A percentile compares a stretch with the other conserved stretches of the same genome.
Evolutionary conservation across 345 rosid genomes (phyloP).

Genomic region (Rhizophora mangle): DNA sequence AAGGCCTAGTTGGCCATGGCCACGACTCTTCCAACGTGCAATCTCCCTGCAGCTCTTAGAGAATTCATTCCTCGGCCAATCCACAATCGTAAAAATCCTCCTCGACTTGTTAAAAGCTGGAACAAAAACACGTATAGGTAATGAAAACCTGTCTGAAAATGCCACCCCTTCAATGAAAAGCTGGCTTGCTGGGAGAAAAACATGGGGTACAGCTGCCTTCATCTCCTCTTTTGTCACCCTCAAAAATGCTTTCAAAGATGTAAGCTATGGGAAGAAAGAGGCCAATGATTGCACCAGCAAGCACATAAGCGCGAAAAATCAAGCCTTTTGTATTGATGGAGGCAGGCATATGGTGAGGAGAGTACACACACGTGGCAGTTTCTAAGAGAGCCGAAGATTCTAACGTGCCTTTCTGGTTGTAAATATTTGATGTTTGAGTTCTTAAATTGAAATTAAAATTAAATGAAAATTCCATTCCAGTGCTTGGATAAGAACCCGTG

Average conservation of each 20-base stretch:
- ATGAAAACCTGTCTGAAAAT: constrained; percentile 50
- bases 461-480: too few species aligned
- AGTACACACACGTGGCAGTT: constrained; percentile 25
- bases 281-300: constrained; percentile 52
- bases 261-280: constrained; percentile 61
- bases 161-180: constrained; percentile 87
- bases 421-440: too few species aligned
- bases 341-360: background rate
- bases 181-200: constrained; percentile 70
- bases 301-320: constrained; percentile 44
- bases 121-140: constrained; percentile 69
- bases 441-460: too few species aligned
- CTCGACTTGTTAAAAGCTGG: constrained; percentile 71
- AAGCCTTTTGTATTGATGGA: constrained; percentile 38
- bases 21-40: constrained; percentile 49
- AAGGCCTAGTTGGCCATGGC: constrained; percentile 69
- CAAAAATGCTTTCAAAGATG: constrained; percentile 64
- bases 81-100: constrained; percentile 60
- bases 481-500: too few species aligned
- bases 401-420: background rate
- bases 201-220: constrained; percentile 73
- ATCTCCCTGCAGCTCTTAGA: constrained; percentile 44
- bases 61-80: constrained; percentile 59
- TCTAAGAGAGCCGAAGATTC: constrained; percentile 1
- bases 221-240: constrained; percentile 64